Base-by-base conservation (phyloP, 805 yeast species). In the Saturnispora hagleri region DNA sequence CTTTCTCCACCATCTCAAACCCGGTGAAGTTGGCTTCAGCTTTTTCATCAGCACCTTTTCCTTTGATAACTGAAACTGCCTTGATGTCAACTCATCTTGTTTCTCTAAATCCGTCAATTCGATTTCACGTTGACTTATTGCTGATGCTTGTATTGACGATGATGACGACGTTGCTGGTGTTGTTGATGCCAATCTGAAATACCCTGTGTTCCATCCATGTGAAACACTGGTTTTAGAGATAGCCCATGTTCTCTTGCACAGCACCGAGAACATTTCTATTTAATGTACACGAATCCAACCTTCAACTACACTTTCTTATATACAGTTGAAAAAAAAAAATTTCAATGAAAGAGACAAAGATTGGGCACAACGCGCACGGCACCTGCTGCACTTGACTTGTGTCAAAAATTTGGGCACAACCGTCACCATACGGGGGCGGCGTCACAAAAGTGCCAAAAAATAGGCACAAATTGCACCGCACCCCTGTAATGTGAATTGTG, bases 1-100 rank as follows among this genome's bases (percentile, higher is more conserved):
- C 58, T 82, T 80, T 61, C 89, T 79, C 74, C 80, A 88, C 89
- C 96, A 89, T 62, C 95, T 79, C 55, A 88, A 69, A 63, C 95
- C 90, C 0, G 97, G 97, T 45, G 93, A 84, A 27, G 81, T 78
- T 46, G 93, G 91, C 60, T 88, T 88, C 61, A 81, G 79, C 55
- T 78, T 76, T 68, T 86, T 88, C 74, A 89, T 74, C 59, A 76
- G 76, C 31, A 86, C 88, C 54, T 78, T 77, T 43, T 84, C 82
- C 63, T 82, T 80, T 51, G 87, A 77, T 56, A 87, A 74, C 64
- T 82, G 83, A 46, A 86, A 74, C 69, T 89, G 93, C 67, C 84
- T 76, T 58, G 77, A 78, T 59, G 84, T 79, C 56, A 80, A 74
- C 53, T 72, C 78, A 68, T 89, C 96, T 72, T 86, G 93, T 60